These are phyloP conservation scores for Haplosporangium sp. DNA, from an alignment of 371 early-diverging fungal genomes.

Conservation along the genomic window DNA sequence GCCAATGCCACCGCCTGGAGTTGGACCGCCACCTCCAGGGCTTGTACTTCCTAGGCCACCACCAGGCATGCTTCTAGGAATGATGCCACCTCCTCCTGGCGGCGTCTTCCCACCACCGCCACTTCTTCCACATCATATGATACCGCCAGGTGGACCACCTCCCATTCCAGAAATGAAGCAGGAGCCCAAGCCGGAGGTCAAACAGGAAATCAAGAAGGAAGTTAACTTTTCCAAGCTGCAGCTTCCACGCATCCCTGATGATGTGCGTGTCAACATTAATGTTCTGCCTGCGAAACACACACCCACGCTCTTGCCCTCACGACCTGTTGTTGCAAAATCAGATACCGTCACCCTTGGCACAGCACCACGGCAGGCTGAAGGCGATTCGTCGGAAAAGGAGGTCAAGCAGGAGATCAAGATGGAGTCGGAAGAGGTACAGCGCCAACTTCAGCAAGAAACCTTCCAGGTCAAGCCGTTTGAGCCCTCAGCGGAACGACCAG, in stretches of 20 bases:
- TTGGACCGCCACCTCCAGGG: slow-evolving; percentile 51
- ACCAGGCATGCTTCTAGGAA: slow-evolving; percentile 41
- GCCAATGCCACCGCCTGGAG: slow-evolving; percentile 53
- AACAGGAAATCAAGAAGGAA: slow-evolving; percentile 36
- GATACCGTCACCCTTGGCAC: slow-evolving; percentile 27
- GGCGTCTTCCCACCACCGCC: slow-evolving; percentile 31
- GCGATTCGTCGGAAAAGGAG: slow-evolving; percentile 13
- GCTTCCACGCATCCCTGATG: slow-evolving; percentile 34
- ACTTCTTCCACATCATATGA: slow-evolving; percentile 21
- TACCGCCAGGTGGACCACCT: slow-evolving; percentile 13
- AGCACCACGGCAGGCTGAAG: slow-evolving; percentile 9
- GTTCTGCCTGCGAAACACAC: slow-evolving; percentile 39
- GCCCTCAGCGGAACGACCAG: slow-evolving; percentile 22
- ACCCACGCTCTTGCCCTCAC: slow-evolving; percentile 29
- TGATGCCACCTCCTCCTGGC: slow-evolving; percentile 28
- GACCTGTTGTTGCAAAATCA: slow-evolving; percentile 37
- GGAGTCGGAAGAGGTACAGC: slow-evolving; percentile 24
- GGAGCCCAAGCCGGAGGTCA: slow-evolving; percentile 20
- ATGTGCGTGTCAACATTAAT: slow-evolving; percentile 30
- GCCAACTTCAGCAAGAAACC: slow-evolving; percentile 44
- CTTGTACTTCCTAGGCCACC: slow-evolving; percentile 25
- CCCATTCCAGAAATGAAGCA: background rate
- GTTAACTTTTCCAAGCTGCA: slow-evolving; percentile 30
- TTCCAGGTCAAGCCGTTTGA: slow-evolving; percentile 46
- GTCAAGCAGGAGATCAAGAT: slow-evolving; percentile 30